Base-by-base conservation (phyloP, 1,284 basidiomycete species). In the Sporisorium exsertum region DNA sequence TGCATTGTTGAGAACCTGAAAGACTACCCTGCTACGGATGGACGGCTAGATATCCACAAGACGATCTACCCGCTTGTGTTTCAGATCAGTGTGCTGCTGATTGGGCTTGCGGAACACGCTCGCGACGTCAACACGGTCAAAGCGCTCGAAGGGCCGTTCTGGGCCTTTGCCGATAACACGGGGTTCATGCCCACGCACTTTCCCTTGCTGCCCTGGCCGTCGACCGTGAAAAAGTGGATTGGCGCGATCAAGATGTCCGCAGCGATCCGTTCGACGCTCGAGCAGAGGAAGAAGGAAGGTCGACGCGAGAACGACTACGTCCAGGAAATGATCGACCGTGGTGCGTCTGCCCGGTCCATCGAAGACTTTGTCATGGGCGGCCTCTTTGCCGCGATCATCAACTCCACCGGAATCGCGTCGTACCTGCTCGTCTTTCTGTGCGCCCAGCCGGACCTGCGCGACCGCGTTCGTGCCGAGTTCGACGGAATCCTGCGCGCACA, bases 351-450 rank as follows among this genome's bases (percentile, higher is more conserved):
- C 4, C 55, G 62, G 10, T 35, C 62, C 6, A 75, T 74, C 26
- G 72, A 74, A 32, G 72, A 68, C 18, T 77, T 75, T 24, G 56
- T 77, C 51, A 72, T 78, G 67, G 65, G 72, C 29, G 61, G 58
- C 3, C 59, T 80, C 3, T 80, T 80, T 52, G 78, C 78, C 10
- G 74, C 78, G 22, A 78, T 80, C 51, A 76, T 80, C 64, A 80
- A 80, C 69, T 72, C 78, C 35, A 77, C 78, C 3, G 75, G 72
- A 2, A 47, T 80, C 33, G 35, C 67, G 1, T 61, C 72, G 10
- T 80, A 64, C 26, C 29, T 67, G 1, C 40, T 80, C 7, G 32
- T 72, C 29, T 78, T 75, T 55, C 54, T 76, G 0, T 58, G 57
- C 33, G 37, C 72, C 40, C 27, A 59, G 7, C 62, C 71, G 0